phyloP scores from a whole-genome alignment of 805 yeast genomes.

The Kuraishia hungarica region DNA sequence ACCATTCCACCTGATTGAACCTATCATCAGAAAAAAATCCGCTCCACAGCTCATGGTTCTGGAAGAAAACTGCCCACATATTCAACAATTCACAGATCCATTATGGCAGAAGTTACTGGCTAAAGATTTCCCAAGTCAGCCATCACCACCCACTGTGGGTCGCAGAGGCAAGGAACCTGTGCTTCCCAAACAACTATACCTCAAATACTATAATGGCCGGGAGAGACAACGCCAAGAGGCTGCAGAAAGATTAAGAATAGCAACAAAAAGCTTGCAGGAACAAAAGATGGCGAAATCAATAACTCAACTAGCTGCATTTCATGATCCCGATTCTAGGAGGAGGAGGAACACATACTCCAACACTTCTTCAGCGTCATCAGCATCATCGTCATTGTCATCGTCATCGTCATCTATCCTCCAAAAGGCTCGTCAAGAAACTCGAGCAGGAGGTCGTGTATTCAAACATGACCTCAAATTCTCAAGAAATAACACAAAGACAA shows the following conservation, averaged over 20 bases:
- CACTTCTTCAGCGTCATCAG: background rate
- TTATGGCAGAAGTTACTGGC: conserved; percentile 36
- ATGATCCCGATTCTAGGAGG: background rate
- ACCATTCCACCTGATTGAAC: conserved; percentile 38
- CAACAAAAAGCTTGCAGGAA: conserved; percentile 28
- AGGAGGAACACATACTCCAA: background rate
- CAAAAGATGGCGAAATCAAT: conserved; percentile 19
- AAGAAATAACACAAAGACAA: background rate
- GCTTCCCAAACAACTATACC: conserved; percentile 26
- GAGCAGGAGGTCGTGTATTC: conserved; percentile 1
- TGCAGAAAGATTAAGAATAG: conserved; percentile 31
- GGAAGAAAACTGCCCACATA: conserved; percentile 33
- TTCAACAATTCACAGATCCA: conserved; percentile 31
- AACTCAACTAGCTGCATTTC: background rate
- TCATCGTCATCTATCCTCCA: conserved; percentile 1
- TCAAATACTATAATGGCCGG: conserved; percentile 28
- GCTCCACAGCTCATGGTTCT: conserved; percentile 32
- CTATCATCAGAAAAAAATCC: conserved; percentile 34
- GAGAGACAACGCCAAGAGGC: conserved; percentile 35
- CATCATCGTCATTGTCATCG: too few relatives aligned
- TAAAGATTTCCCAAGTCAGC: conserved; percentile 41
- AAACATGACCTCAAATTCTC: conserved; percentile 2
- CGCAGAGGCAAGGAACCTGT: conserved; percentile 9
- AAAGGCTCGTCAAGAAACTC: background rate
- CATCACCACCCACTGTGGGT: conserved; percentile 14